These are phyloP conservation scores for Ustilago sp. DNA, from an alignment of 1,284 basidiomycete genomes.

Conservation along the genomic window DNA sequence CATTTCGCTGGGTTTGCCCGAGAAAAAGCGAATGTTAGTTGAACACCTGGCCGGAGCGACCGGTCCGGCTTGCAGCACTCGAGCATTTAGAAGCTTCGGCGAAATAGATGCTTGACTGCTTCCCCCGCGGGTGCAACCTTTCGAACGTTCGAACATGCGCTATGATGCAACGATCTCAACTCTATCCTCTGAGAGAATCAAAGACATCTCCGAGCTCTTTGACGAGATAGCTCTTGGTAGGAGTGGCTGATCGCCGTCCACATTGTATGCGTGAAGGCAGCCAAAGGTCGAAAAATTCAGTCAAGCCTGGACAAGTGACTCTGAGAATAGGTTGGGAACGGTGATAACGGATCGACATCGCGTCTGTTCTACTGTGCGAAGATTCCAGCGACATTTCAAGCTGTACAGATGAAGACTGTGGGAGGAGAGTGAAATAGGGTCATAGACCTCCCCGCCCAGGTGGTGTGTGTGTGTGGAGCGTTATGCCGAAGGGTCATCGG, in stretches of 20 bases:
- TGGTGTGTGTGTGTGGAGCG: slow-evolving; percentile 3
- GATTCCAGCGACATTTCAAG: not conserved
- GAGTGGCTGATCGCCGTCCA: not conserved
- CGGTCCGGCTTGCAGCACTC: slow-evolving; percentile 2
- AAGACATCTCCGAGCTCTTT: not conserved
- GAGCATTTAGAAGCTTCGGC: slow-evolving; percentile 9
- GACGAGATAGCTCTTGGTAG: not conserved
- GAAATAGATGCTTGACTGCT: slow-evolving; percentile 4
- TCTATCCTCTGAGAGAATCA: not conserved
- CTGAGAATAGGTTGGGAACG: not conserved
- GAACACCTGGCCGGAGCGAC: not conserved
- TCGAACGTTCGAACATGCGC: slow-evolving; percentile 2
- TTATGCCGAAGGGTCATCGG: slow-evolving; percentile 5
- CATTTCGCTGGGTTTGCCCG: not conserved
- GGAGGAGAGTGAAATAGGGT: not conserved
- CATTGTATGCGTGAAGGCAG: not conserved
- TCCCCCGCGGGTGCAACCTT: slow-evolving; percentile 16
- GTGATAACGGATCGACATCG: not conserved
- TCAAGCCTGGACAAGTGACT: not conserved
- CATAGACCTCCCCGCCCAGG: not conserved
- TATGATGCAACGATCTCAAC: slow-evolving; percentile 6
- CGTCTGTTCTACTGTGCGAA: not conserved
- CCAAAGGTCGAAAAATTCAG: not conserved
- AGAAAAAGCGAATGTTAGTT: no score
- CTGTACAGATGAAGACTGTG: not conserved